A percentile compares a stretch with the other conserved stretches of the same genome.
phyloP scores from a whole-genome alignment of 1,139 yeast species.

The Pichia sp. region DNA sequence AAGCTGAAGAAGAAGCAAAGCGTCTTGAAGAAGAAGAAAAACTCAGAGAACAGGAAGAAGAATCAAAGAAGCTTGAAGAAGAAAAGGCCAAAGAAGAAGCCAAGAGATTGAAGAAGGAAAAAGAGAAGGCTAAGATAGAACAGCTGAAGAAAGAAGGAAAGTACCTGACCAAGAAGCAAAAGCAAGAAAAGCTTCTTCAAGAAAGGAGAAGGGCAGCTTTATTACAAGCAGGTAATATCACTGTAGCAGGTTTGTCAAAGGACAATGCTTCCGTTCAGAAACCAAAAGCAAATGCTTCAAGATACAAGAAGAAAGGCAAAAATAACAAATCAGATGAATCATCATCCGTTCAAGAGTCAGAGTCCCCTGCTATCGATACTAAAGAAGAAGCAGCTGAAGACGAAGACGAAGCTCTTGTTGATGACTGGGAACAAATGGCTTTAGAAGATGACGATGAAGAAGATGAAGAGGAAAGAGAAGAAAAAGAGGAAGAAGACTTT shows the following conservation, averaged over 20 bases:
- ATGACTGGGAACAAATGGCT: slow-evolving; percentile 66
- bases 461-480: slow-evolving; percentile 27
- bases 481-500: slow-evolving; percentile 29
- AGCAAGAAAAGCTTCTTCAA: slow-evolving; percentile 80
- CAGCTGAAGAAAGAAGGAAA: slow-evolving; percentile 92
- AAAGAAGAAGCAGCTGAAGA: slow-evolving; percentile 34
- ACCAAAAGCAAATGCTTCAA: slow-evolving; percentile 63
- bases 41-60: slow-evolving; percentile 59
- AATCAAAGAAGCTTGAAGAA: slow-evolving; percentile 45
- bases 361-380: slow-evolving; percentile 14
- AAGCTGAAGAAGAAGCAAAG: slow-evolving; percentile 68
- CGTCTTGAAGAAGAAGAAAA: slow-evolving; percentile 60
- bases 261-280: slow-evolving; percentile 35
- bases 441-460: slow-evolving; percentile 50
- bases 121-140: slow-evolving; percentile 73
- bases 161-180: slow-evolving; percentile 84
- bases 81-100: slow-evolving; percentile 66
- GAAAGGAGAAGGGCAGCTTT: slow-evolving; percentile 90
- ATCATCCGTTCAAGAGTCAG: slow-evolving; percentile 9
- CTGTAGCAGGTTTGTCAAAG: slow-evolving; percentile 63
- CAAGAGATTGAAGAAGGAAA: slow-evolving; percentile 71
- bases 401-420: slow-evolving; percentile 53
- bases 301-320: slow-evolving; percentile 51
- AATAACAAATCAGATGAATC: slow-evolving; percentile 28
- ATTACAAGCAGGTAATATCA: slow-evolving; percentile 67